Percentiles rank a stretch among this genome's conserved stretches.
Conservation (phyloP, 768 basidiomycete species). For the Termitomyces sp. region DNA sequence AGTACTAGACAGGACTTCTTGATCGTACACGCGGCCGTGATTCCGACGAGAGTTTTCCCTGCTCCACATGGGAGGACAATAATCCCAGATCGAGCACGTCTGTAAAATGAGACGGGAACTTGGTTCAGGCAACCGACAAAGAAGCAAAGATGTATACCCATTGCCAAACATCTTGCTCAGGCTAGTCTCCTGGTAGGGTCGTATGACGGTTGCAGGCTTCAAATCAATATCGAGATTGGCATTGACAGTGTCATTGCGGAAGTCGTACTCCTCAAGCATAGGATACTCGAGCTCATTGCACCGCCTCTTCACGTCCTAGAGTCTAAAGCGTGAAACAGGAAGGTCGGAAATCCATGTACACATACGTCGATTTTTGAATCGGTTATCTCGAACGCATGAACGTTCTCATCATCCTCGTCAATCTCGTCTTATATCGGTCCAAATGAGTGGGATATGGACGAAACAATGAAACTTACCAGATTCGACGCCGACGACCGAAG, state of each 20-base stretch:
- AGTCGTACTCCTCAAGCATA: slow-evolving; percentile 99
- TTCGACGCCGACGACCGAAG: slow-evolving; percentile 94
- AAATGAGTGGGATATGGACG: not conserved
- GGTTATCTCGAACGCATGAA: slow-evolving; percentile 95
- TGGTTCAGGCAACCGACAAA: slow-evolving; percentile 1
- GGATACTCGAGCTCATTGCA: slow-evolving; percentile 97
- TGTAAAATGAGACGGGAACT: slow-evolving; percentile 24
- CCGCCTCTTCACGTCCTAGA: slow-evolving; percentile 88
- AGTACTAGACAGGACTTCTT: slow-evolving; percentile 98
- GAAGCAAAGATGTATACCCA: slow-evolving; percentile 46
- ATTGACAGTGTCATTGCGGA: slow-evolving; percentile 94
- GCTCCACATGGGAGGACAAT: slow-evolving; percentile 98
- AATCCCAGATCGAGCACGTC: slow-evolving; percentile 95
- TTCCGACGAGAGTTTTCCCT: slow-evolving; percentile 98
- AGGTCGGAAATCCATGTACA: slow-evolving; percentile 2
- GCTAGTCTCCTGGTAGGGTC: slow-evolving; percentile 98
- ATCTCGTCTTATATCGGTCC: slow-evolving; percentile 68
- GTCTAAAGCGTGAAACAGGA: slow-evolving; percentile 3
- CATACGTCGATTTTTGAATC: slow-evolving; percentile 89
- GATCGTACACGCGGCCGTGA: slow-evolving; percentile 98
- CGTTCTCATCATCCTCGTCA: slow-evolving; percentile 95
- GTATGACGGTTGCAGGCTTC: slow-evolving; percentile 95
- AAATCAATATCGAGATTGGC: slow-evolving; percentile 97
- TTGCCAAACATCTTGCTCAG: slow-evolving; percentile 99
- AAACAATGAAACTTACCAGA: slow-evolving; percentile 45